A percentile compares a stretch with the other conserved stretches of the same genome.
phyloP scores from a whole-genome alignment of 108 stramenopile species.

The Cyclotella choctawhatcheeana region DNA sequence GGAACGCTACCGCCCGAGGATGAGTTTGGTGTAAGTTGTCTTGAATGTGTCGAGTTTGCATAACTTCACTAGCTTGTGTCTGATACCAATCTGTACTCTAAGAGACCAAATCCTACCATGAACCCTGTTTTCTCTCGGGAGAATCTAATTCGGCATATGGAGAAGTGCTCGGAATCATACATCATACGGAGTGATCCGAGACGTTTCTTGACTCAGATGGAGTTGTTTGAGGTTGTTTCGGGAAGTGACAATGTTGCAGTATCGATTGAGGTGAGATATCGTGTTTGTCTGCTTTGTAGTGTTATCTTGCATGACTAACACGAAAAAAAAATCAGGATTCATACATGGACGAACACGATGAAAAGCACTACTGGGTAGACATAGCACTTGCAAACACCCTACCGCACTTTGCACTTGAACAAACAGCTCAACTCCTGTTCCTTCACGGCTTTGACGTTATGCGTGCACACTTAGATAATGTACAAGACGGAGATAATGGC shows the following conservation, averaged over 20 bases:
- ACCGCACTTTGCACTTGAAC: conserved; percentile 87
- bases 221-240: conserved; percentile 80
- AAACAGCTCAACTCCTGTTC: conserved; percentile 81
- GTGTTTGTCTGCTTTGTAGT: conserved; percentile 1
- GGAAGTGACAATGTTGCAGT: conserved; percentile 91
- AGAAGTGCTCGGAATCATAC: conserved; percentile 78
- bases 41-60: no score
- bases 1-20: conserved; percentile 43
- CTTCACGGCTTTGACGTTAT: conserved; percentile 87
- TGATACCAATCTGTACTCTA: no score
- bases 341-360: conserved; percentile 52
- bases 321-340: conserved; percentile 35
- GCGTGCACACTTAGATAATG: conserved; percentile 91
- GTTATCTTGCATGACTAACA: conserved; percentile 23
- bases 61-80: no score
- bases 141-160: conserved; percentile 74
- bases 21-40: no score
- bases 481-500: conserved; percentile 92
- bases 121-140: conserved; percentile 57
- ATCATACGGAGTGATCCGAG: conserved; percentile 67
- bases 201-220: conserved; percentile 81
- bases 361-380: conserved; percentile 86
- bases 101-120: conserved; percentile 50
- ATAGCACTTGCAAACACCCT: conserved; percentile 92
- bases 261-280: conserved; percentile 69